Evolutionary conservation across 495 filamentous ascomycete genomes (phyloP).

Genomic region (Annulohypoxylon nitens): DNA sequence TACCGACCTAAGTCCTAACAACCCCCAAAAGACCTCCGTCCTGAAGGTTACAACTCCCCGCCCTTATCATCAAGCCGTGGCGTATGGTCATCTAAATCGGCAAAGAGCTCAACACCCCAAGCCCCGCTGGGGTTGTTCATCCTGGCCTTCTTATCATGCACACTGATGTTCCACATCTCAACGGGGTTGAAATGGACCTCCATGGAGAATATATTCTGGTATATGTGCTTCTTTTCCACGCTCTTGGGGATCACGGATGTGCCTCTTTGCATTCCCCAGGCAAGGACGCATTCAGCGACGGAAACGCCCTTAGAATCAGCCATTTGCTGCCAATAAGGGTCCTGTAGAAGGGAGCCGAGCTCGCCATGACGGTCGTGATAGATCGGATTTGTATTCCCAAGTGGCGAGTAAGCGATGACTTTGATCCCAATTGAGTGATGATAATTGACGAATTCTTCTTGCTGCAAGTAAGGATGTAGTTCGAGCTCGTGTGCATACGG

Average conservation of each 20-base stretch:
- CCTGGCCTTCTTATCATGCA: constrained; percentile 65
- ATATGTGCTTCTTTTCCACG: constrained; percentile 55
- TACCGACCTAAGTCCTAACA: background rate
- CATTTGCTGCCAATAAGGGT: constrained; percentile 70
- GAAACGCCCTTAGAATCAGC: constrained; percentile 73
- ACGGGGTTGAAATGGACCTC: constrained; percentile 67
- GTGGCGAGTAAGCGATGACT: constrained; percentile 74
- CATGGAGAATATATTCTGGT: constrained; percentile 47
- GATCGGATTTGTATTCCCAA: constrained; percentile 77
- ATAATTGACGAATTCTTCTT: constrained; percentile 68
- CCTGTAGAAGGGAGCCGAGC: constrained; percentile 56
- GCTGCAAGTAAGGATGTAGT: constrained; percentile 66
- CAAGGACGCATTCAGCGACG: constrained; percentile 72
- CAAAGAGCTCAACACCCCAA: constrained; percentile 72
- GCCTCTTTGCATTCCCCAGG: constrained; percentile 73
- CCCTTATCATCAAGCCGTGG: constrained; percentile 17
- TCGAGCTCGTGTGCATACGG: constrained; percentile 78
- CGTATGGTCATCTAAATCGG: constrained; percentile 60
- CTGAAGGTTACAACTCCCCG: constrained; percentile 32
- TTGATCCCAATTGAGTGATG: constrained; percentile 69
- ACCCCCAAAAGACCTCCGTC: background rate
- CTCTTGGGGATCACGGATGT: constrained; percentile 76
- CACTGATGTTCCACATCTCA: background rate
- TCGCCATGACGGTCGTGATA: constrained; percentile 61
- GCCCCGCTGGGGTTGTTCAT: constrained; percentile 70